These are phyloP conservation scores for Colletotrichum orbiculare DNA, from an alignment of 2,329 filamentous ascomycete species.

Conservation along the genomic window DNA sequence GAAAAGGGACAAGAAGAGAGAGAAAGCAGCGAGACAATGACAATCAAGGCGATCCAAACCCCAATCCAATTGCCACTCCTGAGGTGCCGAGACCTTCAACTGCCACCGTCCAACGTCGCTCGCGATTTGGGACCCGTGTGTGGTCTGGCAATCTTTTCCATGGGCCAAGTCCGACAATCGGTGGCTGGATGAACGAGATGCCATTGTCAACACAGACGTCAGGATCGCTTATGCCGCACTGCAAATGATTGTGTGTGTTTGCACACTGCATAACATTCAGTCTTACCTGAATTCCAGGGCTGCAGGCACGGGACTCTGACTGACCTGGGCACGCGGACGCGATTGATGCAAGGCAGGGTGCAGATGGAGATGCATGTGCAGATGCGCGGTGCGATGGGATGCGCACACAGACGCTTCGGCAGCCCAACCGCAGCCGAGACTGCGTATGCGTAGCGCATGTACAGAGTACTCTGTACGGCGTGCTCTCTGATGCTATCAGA, in stretches of 20 bases:
- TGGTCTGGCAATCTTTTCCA: conserved; percentile 14
- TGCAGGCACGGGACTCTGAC: background rate
- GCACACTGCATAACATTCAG: conserved; percentile 13
- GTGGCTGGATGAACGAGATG: background rate
- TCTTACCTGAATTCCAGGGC: conserved; percentile 11
- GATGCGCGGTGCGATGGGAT: background rate
- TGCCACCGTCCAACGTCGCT: conserved; percentile 19
- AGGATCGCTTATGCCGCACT: conserved; percentile 5
- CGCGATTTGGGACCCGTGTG: conserved; percentile 2
- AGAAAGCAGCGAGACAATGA: conserved; percentile 24
- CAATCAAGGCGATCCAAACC: conserved; percentile 15
- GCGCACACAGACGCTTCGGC: conserved; percentile 24
- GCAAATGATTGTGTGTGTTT: background rate
- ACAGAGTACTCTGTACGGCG: background rate
- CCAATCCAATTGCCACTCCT: background rate
- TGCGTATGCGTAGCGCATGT: too few relatives aligned
- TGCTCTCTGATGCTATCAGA: background rate
- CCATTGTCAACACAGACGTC: background rate
- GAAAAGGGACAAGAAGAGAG: conserved; percentile 24
- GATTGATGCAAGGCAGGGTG: conserved; percentile 5
- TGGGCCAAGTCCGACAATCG: background rate
- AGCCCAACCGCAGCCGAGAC: conserved; percentile 3
- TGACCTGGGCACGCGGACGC: conserved; percentile 4
- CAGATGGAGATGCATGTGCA: conserved; percentile 8
- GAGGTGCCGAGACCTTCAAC: conserved; percentile 27